A percentile compares a stretch with the other conserved stretches of the same genome.
phyloP scores from a whole-genome alignment of 257 asterid genomes.

The Solanum peruvianum region DNA sequence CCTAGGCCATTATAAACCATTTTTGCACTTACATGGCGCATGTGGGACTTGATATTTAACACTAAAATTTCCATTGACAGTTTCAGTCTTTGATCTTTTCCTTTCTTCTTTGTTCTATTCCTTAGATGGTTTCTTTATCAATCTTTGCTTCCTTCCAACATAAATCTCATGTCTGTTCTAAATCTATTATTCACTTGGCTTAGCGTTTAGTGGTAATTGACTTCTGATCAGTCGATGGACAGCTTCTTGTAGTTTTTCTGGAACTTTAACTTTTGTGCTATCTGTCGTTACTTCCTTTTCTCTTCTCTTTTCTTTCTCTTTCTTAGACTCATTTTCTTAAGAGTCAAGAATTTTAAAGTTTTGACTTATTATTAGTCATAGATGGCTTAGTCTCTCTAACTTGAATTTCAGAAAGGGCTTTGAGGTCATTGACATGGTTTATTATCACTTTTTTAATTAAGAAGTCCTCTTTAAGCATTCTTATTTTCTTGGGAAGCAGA shows the following conservation, averaged over 20 bases:
- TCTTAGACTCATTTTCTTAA: not conserved
- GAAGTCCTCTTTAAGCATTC: not conserved
- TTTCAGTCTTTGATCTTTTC: not conserved
- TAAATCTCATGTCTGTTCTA: not conserved
- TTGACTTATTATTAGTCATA: not conserved
- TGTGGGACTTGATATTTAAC: not conserved
- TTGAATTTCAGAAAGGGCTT: not conserved
- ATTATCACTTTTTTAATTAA: not conserved
- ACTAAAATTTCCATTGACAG: not conserved
- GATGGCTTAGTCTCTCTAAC: not conserved
- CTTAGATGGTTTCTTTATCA: not conserved
- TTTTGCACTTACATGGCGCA: not conserved
- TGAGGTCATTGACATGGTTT: not conserved
- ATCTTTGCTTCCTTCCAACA: not conserved
- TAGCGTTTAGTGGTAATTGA: not conserved
- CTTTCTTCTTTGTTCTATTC: not conserved
- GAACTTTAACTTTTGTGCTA: not conserved
- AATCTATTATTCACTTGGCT: not conserved
- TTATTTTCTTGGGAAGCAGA: not conserved
- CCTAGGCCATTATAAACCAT: not conserved
- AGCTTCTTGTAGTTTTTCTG: not conserved
- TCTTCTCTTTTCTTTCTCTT: not conserved
- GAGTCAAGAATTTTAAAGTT: not conserved
- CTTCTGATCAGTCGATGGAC: not conserved
- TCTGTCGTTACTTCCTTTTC: not conserved